Base-by-base conservation (phyloP, 176 grass and related monocot genomes). In the Oryza officinalis region DNA sequence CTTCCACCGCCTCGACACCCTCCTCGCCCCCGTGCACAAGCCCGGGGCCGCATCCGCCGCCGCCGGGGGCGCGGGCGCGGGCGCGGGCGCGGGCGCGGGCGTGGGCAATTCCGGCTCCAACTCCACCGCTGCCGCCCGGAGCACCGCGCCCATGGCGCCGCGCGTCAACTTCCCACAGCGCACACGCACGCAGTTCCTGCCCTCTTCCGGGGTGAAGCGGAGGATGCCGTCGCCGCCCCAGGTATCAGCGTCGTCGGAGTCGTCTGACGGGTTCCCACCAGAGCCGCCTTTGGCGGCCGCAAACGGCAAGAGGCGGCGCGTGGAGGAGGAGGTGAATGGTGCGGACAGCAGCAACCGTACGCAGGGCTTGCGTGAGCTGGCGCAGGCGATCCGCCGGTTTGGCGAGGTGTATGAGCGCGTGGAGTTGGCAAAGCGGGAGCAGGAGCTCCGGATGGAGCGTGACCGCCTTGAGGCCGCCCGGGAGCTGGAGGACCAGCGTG, bases 261-360 rank as follows among this genome's bases (percentile, higher is more conserved):
- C 96, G 3, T 98, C 96, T 2, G 96, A 98, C n/a, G 96, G 96
- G 1, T 93, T 94, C 72, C 96, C 96, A 8, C 96, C 96, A 0
- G 93, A 92, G 63, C 83, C 91, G 11, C 65, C 17, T 37, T 8
- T 52, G 3, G 78, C 67, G 31, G 22, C 87, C 1, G 23, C 82
- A 13, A 95, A 94, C 41, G 93, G 91, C 18, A 95, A 95, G 92
- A 78, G 78, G 72, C 74, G 0, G 33, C 80, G 49, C 12, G 54
- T 74, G 35, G 84, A 83, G n/a, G 88, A 77, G 22, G 67, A 75
- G 3, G 59, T 33, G 5, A 74, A 84, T 28, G 82, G 75, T 40
- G 89, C 46, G 12, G 69, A 76, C 44, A 81, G 77, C 64, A 75
- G 85, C 27, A 6, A 61, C 70, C 72, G 89, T 1, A 82, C 40